Evolutionary conservation across 139 green algal species (phyloP).

Genomic region (Tetraselmis chui): DNA sequence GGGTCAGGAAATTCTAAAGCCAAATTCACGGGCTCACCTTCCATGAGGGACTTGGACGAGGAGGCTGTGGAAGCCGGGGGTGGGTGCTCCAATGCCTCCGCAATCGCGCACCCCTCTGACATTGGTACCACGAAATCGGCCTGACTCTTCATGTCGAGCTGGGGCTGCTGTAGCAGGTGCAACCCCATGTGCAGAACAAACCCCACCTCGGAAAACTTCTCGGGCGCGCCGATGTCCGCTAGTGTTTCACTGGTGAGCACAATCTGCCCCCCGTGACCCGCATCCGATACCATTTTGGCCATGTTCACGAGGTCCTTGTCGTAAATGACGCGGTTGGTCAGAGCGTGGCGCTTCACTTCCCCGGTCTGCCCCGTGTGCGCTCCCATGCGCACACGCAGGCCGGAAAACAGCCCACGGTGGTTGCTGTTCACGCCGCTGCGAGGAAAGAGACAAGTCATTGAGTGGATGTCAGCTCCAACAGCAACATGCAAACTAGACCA

Average conservation of each 20-base stretch:
- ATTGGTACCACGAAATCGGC: no score
- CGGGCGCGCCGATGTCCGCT: neutral
- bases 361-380: neutral
- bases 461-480: no score
- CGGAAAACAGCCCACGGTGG: neutral
- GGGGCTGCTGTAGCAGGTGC: neutral
- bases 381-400: neutral
- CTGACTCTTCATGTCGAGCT: no score
- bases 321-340: neutral
- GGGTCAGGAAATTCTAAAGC: no score
- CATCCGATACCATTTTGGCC: neutral
- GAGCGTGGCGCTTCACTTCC: neutral
- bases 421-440: no score
- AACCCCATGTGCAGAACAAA: neutral
- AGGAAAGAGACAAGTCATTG: no score
- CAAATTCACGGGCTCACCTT: no score
- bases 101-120: no score
- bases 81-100: no score
- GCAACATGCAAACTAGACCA: no score
- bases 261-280: neutral
- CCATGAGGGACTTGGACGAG: no score
- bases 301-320: neutral
- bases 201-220: neutral
- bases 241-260: neutral
- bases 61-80: no score